These are phyloP conservation scores for Bruguiera parviflora DNA, from an alignment of 345 rosid species.

Conservation along the genomic window DNA sequence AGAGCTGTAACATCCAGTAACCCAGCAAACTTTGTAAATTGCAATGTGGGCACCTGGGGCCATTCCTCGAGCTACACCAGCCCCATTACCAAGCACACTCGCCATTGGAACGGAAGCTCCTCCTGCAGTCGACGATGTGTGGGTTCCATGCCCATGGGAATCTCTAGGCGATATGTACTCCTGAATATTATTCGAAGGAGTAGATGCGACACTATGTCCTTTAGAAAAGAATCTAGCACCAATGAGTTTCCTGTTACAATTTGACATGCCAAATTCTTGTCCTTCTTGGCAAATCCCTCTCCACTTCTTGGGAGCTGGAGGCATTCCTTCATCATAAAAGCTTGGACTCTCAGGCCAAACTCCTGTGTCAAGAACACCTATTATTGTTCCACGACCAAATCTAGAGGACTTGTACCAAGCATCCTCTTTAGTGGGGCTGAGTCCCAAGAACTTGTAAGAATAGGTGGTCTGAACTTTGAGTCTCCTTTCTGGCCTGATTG, in stretches of 20 bases:
- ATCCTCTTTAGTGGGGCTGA: slow-evolving; percentile 34
- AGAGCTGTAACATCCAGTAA: slow-evolving; percentile 78
- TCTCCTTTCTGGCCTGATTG: slow-evolving; percentile 65
- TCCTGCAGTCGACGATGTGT: slow-evolving; percentile 84
- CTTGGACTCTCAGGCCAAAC: slow-evolving; percentile 96
- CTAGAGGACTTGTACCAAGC: slow-evolving; percentile 55
- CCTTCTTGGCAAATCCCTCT: slow-evolving; percentile 80
- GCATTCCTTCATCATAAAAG: slow-evolving; percentile 67
- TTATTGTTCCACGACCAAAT: slow-evolving; percentile 59
- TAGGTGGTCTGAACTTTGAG: slow-evolving; percentile 72
- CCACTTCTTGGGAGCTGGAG: slow-evolving; percentile 68
- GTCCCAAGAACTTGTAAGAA: slow-evolving; percentile 84
- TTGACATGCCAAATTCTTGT: slow-evolving; percentile 46
- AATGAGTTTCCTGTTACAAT: slow-evolving; percentile 73
- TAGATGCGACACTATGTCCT: slow-evolving; percentile 66
- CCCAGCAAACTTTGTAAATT: slow-evolving; percentile 86
- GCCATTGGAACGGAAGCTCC: slow-evolving; percentile 69
- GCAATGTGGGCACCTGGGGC: slow-evolving; percentile 89
- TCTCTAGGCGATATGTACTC: slow-evolving; percentile 77
- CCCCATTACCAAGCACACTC: slow-evolving; percentile 64
- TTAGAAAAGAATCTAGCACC: slow-evolving; percentile 81
- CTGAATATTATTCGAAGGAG: slow-evolving; percentile 30
- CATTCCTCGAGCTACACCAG: slow-evolving; percentile 81
- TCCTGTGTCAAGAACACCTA: slow-evolving; percentile 84
- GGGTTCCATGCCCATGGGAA: slow-evolving; percentile 87